Percentiles rank a stretch among this genome's conserved stretches.
phyloP scores from a whole-genome alignment of 306 rosid species.

The Trifolium dubium region DNA sequence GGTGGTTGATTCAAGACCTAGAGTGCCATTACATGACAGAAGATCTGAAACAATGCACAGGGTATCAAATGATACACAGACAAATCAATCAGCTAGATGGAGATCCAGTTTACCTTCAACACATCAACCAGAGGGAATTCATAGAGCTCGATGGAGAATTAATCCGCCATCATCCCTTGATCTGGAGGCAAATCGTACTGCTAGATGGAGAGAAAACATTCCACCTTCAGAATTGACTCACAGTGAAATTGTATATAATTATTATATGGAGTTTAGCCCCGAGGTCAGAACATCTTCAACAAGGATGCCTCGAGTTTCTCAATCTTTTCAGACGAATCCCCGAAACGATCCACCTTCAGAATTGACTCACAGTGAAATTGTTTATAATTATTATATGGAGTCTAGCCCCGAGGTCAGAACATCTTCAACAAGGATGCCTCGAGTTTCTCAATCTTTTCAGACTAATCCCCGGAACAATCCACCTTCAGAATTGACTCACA shows the following conservation, averaged over 20 bases:
- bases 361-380: conserved; percentile 25
- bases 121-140: conserved; percentile 41
- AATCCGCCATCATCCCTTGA: conserved; percentile 24
- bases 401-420: conserved; percentile 21
- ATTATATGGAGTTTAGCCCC: conserved; percentile 37
- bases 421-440: no score
- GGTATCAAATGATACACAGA: conserved; percentile 40
- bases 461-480: no score
- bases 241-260: neutral
- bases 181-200: conserved; percentile 32
- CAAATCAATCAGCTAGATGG: conserved; percentile 52
- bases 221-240: conserved; percentile 43
- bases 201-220: conserved; percentile 43
- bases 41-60: conserved; percentile 51
- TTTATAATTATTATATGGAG: conserved; percentile 36
- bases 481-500: conserved; percentile 40
- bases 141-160: conserved; percentile 43
- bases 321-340: no score
- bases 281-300: conserved; percentile 19
- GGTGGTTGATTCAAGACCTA: conserved; percentile 45
- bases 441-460: no score
- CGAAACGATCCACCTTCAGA: conserved; percentile 43
- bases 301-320: no score
- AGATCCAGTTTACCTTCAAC: conserved; percentile 48
- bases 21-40: conserved; percentile 47